Base-by-base conservation (phyloP, 2,329 filamentous ascomycete species). In the Lachnellula cervina region DNA sequence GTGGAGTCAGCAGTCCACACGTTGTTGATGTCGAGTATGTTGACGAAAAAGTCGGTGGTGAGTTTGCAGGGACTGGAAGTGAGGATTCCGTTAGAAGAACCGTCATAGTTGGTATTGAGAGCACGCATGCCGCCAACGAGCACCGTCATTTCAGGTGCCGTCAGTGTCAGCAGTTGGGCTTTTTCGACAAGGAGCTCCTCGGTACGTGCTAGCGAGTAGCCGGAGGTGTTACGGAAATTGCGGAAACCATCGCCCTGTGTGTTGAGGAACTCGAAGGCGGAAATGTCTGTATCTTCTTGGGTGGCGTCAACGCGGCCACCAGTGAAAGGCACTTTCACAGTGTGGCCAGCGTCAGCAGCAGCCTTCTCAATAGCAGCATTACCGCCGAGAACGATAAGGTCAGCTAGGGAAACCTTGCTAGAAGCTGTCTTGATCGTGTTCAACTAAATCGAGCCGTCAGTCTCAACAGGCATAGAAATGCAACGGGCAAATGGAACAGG, bases 41-140 rank as follows among this genome's bases (percentile, higher is more conserved):
- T 82, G 68, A 79, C 73, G 68, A 84, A 83, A 75, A 83, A 84
- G 70, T 84, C 80, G 69, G 81, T 82, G 65, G 77, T 80, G 59
- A 84, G 75, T 61, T 77, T 71, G 58, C 80, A 80, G 1, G 80
- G 79, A 13, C 70, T 72, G 64, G 76, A 73, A 61, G 81, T 84
- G 66, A 83, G 74, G 58, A 83, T 73, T 60, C 81, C 81, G 58
- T 77, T 68, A 34, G 71, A 67, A 4, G 78, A 81, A 47, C 78
- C 77, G 56, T 83, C 79, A 66, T 73, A 81, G 75, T 83, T 84
- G 64, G 75, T 71, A 68, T 79, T 78, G 49, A 83, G 72, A 4
- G 73, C 72, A 62, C 81, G 80, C 52, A 83, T 70, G 70, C 81
- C 81, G 63, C 81, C 81, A 38, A 82, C 69, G 8, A 84, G 73